Evolutionary conservation across 441 rosid species (phyloP), one percentile per base, ranked within the genome.

Genomic region (Corymbia calophylla): DNA sequence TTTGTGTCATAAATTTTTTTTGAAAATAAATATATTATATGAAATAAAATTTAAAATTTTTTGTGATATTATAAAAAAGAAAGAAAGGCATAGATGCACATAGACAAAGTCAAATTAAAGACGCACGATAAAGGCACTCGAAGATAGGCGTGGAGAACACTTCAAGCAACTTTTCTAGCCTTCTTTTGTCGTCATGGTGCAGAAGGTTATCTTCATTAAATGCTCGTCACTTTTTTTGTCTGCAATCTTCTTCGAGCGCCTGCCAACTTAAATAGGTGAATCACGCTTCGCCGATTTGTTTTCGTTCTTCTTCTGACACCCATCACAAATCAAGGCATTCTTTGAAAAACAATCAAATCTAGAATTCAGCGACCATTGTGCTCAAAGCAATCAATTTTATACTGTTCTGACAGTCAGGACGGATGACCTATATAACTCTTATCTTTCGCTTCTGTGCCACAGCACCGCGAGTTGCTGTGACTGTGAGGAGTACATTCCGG

Each of bases 401-500:
- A 56, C 29, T 9, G 25, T 56, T 4, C 62, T 29, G 4, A 56
- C 23, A 9, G 62, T 29, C 25, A 23, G 25, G 18, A 84, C 31
- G 31, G 29, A 84, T 49, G 27, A 17, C 27, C 82, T 48, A 58
- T 39, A 14, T 62, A 19, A 47, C 53, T 87, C 44, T 56, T 91
- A 49, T 73, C 58, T 32, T 55, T 5, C 32, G 31, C 70, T 91
- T 56, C 60, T 27, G 87, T 39, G 70, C 62, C 68, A 90, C 94
- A 95, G 99, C 93, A 97, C 98, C 1, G 98, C 99, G 0, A 93
- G 96, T 5, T 5, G 44, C 44, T 39, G 44, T 93, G 88, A 96
- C 98, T 5, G 95, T 94, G 85, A 91, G 95, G 93, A 96, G 99
- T 92, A 95, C 99, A 5, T 95, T 96, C 84, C 92, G 98, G 84